These are phyloP conservation scores for Ophiocordyceps camponoti-rufipedis DNA, from an alignment of 2,329 filamentous ascomycete genomes.

Conservation along the genomic window DNA sequence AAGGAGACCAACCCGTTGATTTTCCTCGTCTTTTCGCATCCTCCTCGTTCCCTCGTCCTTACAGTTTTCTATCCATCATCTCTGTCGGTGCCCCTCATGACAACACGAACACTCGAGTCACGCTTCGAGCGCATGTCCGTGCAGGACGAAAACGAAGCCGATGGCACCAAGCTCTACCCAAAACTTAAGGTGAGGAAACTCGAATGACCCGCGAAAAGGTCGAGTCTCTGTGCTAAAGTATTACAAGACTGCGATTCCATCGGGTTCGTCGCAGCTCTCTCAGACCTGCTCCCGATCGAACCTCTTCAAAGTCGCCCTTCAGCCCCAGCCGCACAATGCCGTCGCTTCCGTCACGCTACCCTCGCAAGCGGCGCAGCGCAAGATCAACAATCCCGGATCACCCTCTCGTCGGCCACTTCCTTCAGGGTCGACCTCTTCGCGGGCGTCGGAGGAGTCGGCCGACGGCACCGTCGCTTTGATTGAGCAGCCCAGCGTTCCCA, in stretches of 20 bases:
- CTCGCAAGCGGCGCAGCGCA: conserved; percentile 43
- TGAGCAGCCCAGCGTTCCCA: conserved; percentile 37
- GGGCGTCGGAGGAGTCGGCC: conserved; percentile 27
- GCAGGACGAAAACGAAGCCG: conserved; percentile 66
- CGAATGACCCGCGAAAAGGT: background rate
- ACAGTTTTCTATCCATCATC: background rate
- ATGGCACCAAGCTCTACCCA: conserved; percentile 35
- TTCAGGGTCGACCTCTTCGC: conserved; percentile 14
- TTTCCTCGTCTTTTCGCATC: background rate
- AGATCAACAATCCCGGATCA: conserved; percentile 27
- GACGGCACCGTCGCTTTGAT: conserved; percentile 30
- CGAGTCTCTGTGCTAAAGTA: background rate
- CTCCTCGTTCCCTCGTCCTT: background rate
- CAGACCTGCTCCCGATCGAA: conserved; percentile 52
- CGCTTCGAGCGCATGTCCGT: conserved; percentile 83
- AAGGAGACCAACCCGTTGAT: background rate
- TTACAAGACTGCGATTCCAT: conserved; percentile 10
- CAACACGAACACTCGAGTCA: conserved; percentile 62
- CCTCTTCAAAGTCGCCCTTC: conserved; percentile 70
- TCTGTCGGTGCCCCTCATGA: conserved; percentile 29
- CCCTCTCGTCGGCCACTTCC: conserved; percentile 32
- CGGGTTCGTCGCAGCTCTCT: conserved; percentile 21
- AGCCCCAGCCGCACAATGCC: conserved; percentile 54
- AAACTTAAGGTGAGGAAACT: conserved; percentile 52
- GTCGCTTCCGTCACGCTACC: conserved; percentile 48